phyloP scores from a whole-genome alignment of 1,284 basidiomycete species.

The Trametes sp. region DNA sequence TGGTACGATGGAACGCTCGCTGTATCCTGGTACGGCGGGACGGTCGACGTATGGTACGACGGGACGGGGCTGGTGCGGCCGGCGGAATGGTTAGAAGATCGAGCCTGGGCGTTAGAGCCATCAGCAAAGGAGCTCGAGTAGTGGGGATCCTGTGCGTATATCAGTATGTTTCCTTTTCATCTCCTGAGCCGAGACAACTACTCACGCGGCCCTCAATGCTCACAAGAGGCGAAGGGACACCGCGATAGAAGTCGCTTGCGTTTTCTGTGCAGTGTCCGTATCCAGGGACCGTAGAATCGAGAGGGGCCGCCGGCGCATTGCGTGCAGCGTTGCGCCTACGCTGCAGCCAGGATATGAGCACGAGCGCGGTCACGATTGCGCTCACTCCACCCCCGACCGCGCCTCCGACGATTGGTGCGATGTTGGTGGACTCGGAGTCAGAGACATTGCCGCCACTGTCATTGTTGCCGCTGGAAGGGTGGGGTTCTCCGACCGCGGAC shows the following conservation, averaged over 20 bases:
- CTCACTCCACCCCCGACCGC: slow-evolving; percentile 22
- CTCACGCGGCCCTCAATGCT: slow-evolving; percentile 25
- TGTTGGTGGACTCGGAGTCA: slow-evolving; percentile 16
- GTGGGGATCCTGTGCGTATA: slow-evolving; percentile 21
- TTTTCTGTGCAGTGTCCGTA: slow-evolving; percentile 20
- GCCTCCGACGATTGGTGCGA: slow-evolving; percentile 24
- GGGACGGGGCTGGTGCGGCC: slow-evolving; percentile 12
- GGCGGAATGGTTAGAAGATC: background rate
- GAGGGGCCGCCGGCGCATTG: slow-evolving; percentile 12
- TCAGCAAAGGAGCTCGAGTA: slow-evolving; percentile 30
- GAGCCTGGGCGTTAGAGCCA: background rate
- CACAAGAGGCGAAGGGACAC: slow-evolving; percentile 1
- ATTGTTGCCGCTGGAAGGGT: background rate
- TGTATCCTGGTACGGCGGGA: slow-evolving; percentile 16
- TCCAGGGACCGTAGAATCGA: slow-evolving; percentile 18
- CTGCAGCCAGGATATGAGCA: slow-evolving; percentile 23
- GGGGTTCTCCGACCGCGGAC: slow-evolving; percentile 4
- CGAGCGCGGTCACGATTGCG: slow-evolving; percentile 15
- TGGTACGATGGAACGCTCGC: no score
- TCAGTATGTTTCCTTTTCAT: background rate
- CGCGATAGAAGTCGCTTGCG: background rate
- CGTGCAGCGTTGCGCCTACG: slow-evolving; percentile 14
- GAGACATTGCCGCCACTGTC: background rate
- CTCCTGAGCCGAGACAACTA: background rate
- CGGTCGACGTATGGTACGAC: background rate